phyloP scores from a whole-genome alignment of 169 alveolate species.

The Eimeria brunetti region DNA sequence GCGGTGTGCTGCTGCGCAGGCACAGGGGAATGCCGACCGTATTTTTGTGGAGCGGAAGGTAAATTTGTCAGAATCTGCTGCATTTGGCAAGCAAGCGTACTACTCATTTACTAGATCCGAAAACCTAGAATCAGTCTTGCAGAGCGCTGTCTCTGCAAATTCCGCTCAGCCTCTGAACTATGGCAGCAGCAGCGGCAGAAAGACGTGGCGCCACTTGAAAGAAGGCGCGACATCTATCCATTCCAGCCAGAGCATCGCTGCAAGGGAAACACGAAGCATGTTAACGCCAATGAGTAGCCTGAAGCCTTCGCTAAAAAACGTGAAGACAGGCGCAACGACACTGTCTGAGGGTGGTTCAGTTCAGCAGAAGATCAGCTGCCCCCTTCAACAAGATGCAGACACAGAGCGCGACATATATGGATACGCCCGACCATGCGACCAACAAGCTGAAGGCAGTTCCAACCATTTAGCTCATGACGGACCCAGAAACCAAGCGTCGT shows the following conservation, averaged over 20 bases:
- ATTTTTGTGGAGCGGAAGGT: not conserved
- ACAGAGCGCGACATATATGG: not conserved
- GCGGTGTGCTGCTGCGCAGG: not conserved
- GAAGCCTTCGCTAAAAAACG: not conserved
- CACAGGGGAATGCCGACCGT: not conserved
- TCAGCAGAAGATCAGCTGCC: not conserved
- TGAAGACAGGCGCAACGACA: not conserved
- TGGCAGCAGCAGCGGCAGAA: not conserved
- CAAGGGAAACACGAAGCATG: not conserved
- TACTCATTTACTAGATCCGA: not conserved
- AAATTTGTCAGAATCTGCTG: not conserved
- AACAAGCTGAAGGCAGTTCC: not conserved
- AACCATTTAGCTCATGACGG: not conserved
- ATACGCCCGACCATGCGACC: not conserved
- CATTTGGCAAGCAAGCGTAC: not conserved
- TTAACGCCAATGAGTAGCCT: not conserved
- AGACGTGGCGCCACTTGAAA: not conserved
- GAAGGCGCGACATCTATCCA: not conserved
- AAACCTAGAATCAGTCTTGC: slow-evolving; percentile 16
- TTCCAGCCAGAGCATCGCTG: not conserved
- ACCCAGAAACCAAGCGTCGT: not conserved
- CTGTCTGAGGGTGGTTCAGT: not conserved
- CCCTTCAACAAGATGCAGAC: not conserved
- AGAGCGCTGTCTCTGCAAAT: slow-evolving; percentile 5
- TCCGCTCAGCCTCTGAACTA: not conserved